These are phyloP conservation scores for Phialocephala subalpina DNA, from an alignment of 2,329 filamentous ascomycete genomes.

Conservation along the genomic window DNA sequence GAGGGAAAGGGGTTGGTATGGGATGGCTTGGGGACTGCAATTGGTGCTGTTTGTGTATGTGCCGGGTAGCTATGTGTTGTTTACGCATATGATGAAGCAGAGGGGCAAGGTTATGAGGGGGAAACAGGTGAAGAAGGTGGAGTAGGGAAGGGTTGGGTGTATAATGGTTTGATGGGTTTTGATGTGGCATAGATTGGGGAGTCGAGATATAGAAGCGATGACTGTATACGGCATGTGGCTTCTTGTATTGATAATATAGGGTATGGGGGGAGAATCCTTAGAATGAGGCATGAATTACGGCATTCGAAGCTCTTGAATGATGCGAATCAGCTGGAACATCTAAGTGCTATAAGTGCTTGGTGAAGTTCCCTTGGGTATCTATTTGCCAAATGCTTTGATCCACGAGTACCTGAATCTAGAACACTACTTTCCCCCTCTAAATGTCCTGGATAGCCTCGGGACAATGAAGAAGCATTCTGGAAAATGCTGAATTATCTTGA, in stretches of 20 bases:
- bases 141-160: conserved; percentile 16
- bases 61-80: conserved; percentile 84
- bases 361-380: too few relatives aligned
- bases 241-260: not conserved
- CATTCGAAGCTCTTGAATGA: not conserved
- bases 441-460: too few relatives aligned
- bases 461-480: too few relatives aligned
- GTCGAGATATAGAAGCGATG: not conserved
- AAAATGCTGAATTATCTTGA: too few relatives aligned
- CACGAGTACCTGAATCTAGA: too few relatives aligned
- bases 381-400: too few relatives aligned
- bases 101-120: conserved; percentile 78
- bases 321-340: not conserved
- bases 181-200: not conserved
- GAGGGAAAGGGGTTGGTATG: conserved; percentile 51
- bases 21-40: conserved; percentile 67
- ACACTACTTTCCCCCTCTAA: too few relatives aligned
- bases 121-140: conserved; percentile 54
- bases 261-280: not conserved
- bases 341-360: too few relatives aligned
- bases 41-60: conserved; percentile 78
- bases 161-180: not conserved
- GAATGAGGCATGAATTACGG: not conserved
- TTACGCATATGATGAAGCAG: conserved; percentile 95
- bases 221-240: not conserved